These are phyloP conservation scores for Peziza echinospora DNA, from an alignment of 495 filamentous ascomycete genomes.

Conservation along the genomic window DNA sequence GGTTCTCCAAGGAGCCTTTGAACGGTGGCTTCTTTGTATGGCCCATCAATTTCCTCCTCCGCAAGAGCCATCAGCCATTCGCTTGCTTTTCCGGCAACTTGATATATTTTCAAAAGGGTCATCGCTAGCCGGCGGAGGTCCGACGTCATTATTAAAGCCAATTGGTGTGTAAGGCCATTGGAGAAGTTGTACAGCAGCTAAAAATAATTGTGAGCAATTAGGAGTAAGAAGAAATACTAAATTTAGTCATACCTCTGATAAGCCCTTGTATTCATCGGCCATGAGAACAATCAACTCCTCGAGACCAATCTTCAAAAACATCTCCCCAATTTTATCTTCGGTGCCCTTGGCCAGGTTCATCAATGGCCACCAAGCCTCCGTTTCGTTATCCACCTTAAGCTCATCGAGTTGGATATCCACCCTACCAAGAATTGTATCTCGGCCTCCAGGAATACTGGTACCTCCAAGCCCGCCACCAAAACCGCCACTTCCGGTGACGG, in stretches of 20 bases:
- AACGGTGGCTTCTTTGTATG: not conserved
- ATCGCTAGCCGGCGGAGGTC: conserved; percentile 64
- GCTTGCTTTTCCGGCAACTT: conserved; percentile 68
- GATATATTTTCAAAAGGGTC: conserved; percentile 78
- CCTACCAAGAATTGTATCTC: conserved; percentile 43
- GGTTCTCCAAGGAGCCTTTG: not conserved
- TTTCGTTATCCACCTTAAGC: conserved; percentile 51
- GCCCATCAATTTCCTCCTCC: conserved; percentile 88
- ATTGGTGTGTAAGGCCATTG: conserved; percentile 62
- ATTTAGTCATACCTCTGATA: conserved; percentile 35
- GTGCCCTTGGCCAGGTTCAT: conserved; percentile 36
- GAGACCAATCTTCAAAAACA: conserved; percentile 62
- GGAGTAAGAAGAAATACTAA: not conserved
- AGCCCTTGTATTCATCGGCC: conserved; percentile 58
- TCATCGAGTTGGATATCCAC: conserved; percentile 75
- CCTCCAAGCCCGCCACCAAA: conserved; percentile 19
- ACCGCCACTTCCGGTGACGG: conserved; percentile 15
- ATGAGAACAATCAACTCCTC: conserved; percentile 81
- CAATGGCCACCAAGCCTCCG: conserved; percentile 79
- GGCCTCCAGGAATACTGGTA: conserved; percentile 15
- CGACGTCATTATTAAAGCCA: conserved; percentile 55
- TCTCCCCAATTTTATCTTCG: conserved; percentile 56
- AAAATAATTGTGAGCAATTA: conserved; percentile 1
- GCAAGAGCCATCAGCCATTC: conserved; percentile 88
- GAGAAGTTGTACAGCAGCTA: conserved; percentile 58